Evolutionary conservation across 768 basidiomycete genomes (phyloP).

Genomic region (Lyophyllum semitale): DNA sequence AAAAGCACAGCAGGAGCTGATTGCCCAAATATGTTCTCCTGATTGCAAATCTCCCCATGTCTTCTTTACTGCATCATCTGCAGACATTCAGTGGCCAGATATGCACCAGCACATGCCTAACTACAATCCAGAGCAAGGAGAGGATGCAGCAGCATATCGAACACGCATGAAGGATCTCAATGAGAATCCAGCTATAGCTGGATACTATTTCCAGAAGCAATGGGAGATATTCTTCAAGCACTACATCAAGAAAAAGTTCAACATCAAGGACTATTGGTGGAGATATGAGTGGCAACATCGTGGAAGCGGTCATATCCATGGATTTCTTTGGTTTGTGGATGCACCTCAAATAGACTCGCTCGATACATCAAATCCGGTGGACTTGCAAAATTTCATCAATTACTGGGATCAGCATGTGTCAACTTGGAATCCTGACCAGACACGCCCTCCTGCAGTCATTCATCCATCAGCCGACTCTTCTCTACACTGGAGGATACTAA

Average conservation of each 20-base stretch:
- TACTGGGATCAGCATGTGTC: neutral
- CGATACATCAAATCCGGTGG: constrained; percentile 1
- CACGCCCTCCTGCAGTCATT: constrained; percentile 6
- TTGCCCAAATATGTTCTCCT: constrained; percentile 19
- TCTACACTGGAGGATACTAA: neutral
- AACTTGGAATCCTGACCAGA: neutral
- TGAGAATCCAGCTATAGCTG: constrained; percentile 25
- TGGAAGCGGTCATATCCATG: neutral
- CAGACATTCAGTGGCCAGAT: constrained; percentile 32
- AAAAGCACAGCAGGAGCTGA: constrained; percentile 1
- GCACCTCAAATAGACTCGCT: neutral
- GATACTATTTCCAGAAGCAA: constrained; percentile 21
- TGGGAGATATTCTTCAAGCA: constrained; percentile 20
- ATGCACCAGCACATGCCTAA: constrained; percentile 30
- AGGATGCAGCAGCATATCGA: constrained; percentile 15
- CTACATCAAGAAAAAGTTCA: constrained; percentile 11
- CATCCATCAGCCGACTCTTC: constrained; percentile 1
- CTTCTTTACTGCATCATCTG: constrained; percentile 27
- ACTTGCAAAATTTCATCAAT: constrained; percentile 9
- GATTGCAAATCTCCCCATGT: constrained; percentile 22
- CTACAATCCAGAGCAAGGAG: constrained; percentile 2
- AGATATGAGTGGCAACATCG: constrained; percentile 6
- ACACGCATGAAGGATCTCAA: constrained; percentile 16
- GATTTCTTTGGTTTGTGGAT: neutral
- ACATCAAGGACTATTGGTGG: constrained; percentile 22